Evolutionary conservation across 805 yeast species (phyloP), one percentile per base, ranked within the genome.

Genomic region (Suhomyces sp.): DNA sequence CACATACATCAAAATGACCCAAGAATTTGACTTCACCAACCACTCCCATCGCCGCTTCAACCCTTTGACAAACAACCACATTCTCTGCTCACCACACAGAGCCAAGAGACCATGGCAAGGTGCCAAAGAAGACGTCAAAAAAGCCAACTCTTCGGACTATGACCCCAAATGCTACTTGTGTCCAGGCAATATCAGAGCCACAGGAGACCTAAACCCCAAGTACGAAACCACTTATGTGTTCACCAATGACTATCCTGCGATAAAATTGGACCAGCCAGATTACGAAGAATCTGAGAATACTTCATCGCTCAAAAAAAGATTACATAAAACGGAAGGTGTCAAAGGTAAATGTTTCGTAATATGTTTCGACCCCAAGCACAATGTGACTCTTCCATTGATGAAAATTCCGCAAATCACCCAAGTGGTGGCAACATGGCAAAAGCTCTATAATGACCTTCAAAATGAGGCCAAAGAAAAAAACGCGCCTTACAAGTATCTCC

Each of bases 61-160:
- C 60, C 90, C 89, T 3, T 75, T 86, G 55, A 77, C 86, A n/a
- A 80, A 81, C 49, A 67, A 78, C n/a, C 84, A 85, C 82, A 83
- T 86, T 22, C 72, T 86, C 47, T 86, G 86, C 47, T 85, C 90
- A 13, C 92, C 93, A 5, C 93, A 86, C 62, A 73, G 92, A 52
- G 82, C 90, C 27, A 84, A 85, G 65, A 75, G 93, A 57, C 92
- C 93, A 19, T 86, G 92, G 92, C 87, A 83, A 64, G 92, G 92
- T 35, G 88, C 84, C 55, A 76, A 82, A 56, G 92, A 86, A 63
- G 73, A 72, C 33, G 65, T 75, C 13, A 60, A 64, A 49, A 72
- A 65, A 44, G 73, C 69, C 13, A 59, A 64, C 25, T 71, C 77
- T 55, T 86, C 88, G 4, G 69, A 58, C 31, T 85, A 80, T 61